A percentile compares a stretch with the other conserved stretches of the same genome.
Evolutionary conservation across 179 eudicot species (phyloP).

Genomic region (Spergularia azorica): DNA sequence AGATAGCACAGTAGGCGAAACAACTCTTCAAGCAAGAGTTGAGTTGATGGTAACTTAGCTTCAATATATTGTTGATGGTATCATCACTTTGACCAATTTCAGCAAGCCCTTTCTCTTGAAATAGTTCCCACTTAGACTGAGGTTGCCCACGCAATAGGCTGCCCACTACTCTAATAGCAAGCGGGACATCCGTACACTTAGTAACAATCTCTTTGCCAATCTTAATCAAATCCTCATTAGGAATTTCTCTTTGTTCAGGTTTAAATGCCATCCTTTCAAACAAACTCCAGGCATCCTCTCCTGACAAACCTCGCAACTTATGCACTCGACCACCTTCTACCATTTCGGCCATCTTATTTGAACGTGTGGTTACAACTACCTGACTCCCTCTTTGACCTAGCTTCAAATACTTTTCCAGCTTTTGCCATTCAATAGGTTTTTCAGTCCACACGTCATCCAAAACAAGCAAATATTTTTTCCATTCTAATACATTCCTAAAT

Average conservation of each 20-base stretch:
- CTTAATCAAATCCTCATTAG: neutral
- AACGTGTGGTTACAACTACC: conserved; percentile 18
- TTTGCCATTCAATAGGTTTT: neutral
- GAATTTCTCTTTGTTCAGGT: neutral
- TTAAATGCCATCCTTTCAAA: conserved; percentile 15
- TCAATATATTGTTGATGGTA: neutral
- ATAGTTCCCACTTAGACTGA: neutral
- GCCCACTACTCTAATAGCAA: conserved; percentile 20
- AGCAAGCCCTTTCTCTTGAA: neutral
- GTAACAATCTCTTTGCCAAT: conserved; percentile 16
- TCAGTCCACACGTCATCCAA: conserved; percentile 21
- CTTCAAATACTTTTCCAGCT: neutral
- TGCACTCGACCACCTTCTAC: neutral
- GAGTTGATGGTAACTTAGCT: conserved; percentile 11
- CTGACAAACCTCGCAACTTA: conserved; percentile 19
- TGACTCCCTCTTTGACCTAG: neutral
- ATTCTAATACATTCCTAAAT: neutral
- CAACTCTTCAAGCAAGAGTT: neutral
- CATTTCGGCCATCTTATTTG: neutral
- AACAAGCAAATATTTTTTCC: conserved; percentile 13
- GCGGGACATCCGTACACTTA: conserved; percentile 13
- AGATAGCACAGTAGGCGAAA: conserved; percentile 18
- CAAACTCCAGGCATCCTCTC: conserved; percentile 16
- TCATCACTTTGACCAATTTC: neutral
- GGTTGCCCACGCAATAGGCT: conserved; percentile 10